phyloP scores from a whole-genome alignment of 441 rosid genomes.

The Gossypium schwendimanii region DNA sequence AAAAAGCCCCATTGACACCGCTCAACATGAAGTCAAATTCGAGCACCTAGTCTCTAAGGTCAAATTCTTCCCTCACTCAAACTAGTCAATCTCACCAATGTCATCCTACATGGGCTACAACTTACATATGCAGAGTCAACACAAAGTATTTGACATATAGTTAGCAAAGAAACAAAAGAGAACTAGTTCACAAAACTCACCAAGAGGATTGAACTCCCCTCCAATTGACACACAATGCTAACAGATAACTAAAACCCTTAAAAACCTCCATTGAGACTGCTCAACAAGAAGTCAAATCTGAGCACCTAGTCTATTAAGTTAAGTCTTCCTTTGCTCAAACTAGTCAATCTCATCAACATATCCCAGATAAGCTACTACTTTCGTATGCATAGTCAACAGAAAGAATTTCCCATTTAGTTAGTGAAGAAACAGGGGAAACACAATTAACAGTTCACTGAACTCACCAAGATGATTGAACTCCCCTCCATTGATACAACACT shows the following conservation, averaged over 20 bases:
- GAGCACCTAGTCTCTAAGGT: background rate
- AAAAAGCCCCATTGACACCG: no score
- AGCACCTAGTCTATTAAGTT: background rate
- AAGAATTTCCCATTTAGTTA: background rate
- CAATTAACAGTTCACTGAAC: constrained; percentile 16
- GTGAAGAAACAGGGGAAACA: background rate
- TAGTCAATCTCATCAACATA: background rate
- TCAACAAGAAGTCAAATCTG: background rate
- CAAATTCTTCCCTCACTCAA: background rate
- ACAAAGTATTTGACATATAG: background rate
- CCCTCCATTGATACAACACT: no score
- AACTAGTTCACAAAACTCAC: no score
- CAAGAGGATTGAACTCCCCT: constrained; percentile 90
- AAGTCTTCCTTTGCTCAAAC: background rate
- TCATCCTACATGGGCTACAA: no score
- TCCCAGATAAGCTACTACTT: background rate
- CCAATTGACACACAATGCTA: constrained; percentile 20
- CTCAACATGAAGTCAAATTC: no score
- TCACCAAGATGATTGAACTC: constrained; percentile 26
- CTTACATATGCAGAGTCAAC: no score
- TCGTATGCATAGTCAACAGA: background rate
- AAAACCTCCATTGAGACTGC: background rate
- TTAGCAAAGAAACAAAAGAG: background rate
- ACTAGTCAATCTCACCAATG: background rate
- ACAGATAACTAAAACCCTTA: background rate